phyloP scores from a whole-genome alignment of 2,329 filamentous ascomycete species.

The Penicillium expansum region DNA sequence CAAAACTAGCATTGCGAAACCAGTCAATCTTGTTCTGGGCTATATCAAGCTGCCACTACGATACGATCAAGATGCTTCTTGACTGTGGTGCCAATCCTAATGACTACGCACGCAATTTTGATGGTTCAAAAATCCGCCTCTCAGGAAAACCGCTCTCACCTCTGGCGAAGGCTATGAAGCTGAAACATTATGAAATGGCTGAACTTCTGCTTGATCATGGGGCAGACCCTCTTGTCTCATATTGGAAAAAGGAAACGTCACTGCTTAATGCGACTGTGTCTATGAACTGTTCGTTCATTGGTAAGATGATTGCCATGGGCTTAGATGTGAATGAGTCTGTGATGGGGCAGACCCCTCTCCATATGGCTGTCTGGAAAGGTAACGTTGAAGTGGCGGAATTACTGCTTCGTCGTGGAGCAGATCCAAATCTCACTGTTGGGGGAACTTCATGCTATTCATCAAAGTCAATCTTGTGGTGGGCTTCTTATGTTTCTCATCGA shows the following conservation, averaged over 20 bases:
- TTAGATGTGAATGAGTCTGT: slow-evolving; percentile 2
- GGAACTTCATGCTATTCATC: neutral
- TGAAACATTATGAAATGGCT: neutral
- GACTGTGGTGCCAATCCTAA: neutral
- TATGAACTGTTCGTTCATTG: too few relatives aligned
- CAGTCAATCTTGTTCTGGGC: neutral
- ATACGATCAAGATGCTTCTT: neutral
- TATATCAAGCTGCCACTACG: neutral
- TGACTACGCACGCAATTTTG: neutral
- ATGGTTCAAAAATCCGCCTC: neutral
- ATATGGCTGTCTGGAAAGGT: neutral
- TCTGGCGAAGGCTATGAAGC: neutral
- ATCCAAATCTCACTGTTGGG: neutral
- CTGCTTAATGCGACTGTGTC: neutral
- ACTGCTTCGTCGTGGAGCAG: slow-evolving; percentile 1
- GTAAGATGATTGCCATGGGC: too few relatives aligned
- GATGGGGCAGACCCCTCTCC: neutral
- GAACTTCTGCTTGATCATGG: neutral
- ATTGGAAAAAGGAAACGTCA: neutral
- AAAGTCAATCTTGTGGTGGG: neutral
- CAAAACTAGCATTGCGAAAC: neutral
- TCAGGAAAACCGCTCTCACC: neutral
- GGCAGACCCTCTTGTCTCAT: neutral
- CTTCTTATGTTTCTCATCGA: neutral
- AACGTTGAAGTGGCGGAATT: neutral